Evolutionary conservation across 768 basidiomycete species (phyloP).

Genomic region (Rhodosporidiobolus odoratus): DNA sequence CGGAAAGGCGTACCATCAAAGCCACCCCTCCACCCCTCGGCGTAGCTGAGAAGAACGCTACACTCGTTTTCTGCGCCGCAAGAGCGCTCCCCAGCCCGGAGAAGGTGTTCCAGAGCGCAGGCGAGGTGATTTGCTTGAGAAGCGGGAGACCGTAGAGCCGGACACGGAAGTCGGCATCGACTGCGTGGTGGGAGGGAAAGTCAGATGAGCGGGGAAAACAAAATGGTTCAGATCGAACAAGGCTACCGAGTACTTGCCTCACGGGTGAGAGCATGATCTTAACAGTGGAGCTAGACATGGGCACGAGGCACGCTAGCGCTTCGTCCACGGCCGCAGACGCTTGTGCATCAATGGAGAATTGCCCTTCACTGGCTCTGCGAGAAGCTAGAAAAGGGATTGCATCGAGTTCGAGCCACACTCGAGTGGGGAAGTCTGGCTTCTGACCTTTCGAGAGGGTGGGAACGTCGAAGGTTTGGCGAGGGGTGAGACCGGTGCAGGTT

Average conservation of each 20-base stretch:
- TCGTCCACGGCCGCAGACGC: slow-evolving; percentile 19
- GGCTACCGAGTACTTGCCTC: slow-evolving; percentile 20
- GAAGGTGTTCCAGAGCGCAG: slow-evolving; percentile 63
- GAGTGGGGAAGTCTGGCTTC: slow-evolving; percentile 6
- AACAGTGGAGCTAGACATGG: slow-evolving; percentile 18
- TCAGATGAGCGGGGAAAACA: background rate
- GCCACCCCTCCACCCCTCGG: slow-evolving; percentile 96
- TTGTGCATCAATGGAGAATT: slow-evolving; percentile 25
- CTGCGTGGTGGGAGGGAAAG: background rate
- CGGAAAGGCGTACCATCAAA: slow-evolving; percentile 56
- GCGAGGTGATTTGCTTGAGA: slow-evolving; percentile 9
- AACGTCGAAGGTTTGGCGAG: slow-evolving; percentile 1
- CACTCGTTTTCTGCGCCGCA: slow-evolving; percentile 76
- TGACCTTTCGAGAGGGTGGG: background rate
- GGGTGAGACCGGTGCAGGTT: background rate
- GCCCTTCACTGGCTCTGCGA: background rate
- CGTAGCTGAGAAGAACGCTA: slow-evolving; percentile 90
- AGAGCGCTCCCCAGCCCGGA: slow-evolving; percentile 76
- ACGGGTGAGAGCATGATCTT: slow-evolving; percentile 1
- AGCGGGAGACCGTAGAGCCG: slow-evolving; percentile 16
- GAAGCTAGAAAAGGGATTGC: slow-evolving; percentile 23
- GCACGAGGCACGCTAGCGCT: slow-evolving; percentile 6
- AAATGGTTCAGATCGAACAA: background rate
- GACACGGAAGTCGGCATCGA: slow-evolving; percentile 28
- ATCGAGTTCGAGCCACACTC: slow-evolving; percentile 32